Percentiles rank a stretch among this genome's conserved stretches.
phyloP scores from a whole-genome alignment of 768 basidiomycete species.

The Panellus pusillus region DNA sequence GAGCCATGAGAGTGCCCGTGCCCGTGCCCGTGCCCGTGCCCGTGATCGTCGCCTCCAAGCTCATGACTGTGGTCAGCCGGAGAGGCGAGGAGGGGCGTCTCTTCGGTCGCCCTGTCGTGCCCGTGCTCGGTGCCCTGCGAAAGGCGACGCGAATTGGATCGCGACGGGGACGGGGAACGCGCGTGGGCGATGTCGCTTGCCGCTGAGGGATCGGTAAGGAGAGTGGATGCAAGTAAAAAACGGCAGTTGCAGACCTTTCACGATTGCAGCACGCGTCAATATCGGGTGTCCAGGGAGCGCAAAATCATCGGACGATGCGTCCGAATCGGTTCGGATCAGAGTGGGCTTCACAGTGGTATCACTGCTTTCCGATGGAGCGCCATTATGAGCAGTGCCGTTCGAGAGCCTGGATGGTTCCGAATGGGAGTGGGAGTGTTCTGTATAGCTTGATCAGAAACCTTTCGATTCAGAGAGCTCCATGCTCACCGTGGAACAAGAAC shows the following conservation, averaged over 20 bases:
- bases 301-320: constrained; percentile 1
- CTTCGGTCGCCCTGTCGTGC: constrained; percentile 33
- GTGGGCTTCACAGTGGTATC: constrained; percentile 34
- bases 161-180: constrained; percentile 44
- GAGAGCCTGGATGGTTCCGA: constrained; percentile 38
- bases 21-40: constrained; percentile 27
- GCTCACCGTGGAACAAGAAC: constrained; percentile 90
- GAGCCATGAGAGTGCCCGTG: constrained; percentile 40
- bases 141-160: constrained; percentile 28
- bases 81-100: constrained; percentile 43
- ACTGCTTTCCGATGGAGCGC: constrained; percentile 19
- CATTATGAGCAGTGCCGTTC: constrained; percentile 32
- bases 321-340: constrained; percentile 1
- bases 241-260: constrained; percentile 33
- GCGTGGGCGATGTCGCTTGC: constrained; percentile 77
- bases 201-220: constrained; percentile 67
- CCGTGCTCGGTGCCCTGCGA: neutral
- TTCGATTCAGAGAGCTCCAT: neutral
- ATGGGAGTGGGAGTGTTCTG: constrained; percentile 66
- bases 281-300: constrained; percentile 13
- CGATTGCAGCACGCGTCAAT: constrained; percentile 22
- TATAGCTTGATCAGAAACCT: constrained; percentile 26
- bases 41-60: constrained; percentile 23
- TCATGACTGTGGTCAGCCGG: constrained; percentile 9
- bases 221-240: constrained; percentile 65